These are phyloP conservation scores for Phytophthora hybrid DNA, from an alignment of 352 stramenopile genomes.

Conservation along the genomic window DNA sequence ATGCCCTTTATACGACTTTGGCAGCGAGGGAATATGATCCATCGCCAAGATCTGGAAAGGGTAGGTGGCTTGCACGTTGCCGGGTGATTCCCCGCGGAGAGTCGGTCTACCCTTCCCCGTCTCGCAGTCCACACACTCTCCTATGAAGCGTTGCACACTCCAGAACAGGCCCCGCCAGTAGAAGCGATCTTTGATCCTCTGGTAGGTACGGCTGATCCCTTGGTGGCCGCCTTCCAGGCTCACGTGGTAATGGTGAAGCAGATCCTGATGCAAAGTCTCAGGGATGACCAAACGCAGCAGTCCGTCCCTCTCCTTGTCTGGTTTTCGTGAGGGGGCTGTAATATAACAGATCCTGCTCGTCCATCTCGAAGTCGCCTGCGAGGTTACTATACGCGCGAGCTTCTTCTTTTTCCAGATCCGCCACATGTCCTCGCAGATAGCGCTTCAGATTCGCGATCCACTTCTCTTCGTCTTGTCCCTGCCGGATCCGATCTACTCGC, in stretches of 20 bases:
- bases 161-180: not conserved
- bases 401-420: not conserved
- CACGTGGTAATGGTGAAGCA: conserved; percentile 22
- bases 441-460: conserved; percentile 9
- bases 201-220: conserved; percentile 6
- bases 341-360: not conserved
- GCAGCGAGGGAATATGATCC: too few relatives aligned
- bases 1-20: too few relatives aligned
- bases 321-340: not conserved
- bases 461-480: conserved; percentile 7
- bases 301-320: not conserved
- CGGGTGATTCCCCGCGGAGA: too few relatives aligned
- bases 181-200: not conserved
- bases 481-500: not conserved
- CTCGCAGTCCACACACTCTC: too few relatives aligned
- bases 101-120: too few relatives aligned
- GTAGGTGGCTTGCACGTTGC: too few relatives aligned
- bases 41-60: too few relatives aligned
- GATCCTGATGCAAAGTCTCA: not conserved
- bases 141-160: too few relatives aligned
- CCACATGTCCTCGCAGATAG: too few relatives aligned
- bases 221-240: conserved; percentile 12
- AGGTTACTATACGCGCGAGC: not conserved
- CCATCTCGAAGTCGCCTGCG: not conserved
- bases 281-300: not conserved